Percentiles rank a stretch among this genome's conserved stretches.
phyloP scores from a whole-genome alignment of 495 filamentous ascomycete species.

The Rostrohypoxylon terebratum region DNA sequence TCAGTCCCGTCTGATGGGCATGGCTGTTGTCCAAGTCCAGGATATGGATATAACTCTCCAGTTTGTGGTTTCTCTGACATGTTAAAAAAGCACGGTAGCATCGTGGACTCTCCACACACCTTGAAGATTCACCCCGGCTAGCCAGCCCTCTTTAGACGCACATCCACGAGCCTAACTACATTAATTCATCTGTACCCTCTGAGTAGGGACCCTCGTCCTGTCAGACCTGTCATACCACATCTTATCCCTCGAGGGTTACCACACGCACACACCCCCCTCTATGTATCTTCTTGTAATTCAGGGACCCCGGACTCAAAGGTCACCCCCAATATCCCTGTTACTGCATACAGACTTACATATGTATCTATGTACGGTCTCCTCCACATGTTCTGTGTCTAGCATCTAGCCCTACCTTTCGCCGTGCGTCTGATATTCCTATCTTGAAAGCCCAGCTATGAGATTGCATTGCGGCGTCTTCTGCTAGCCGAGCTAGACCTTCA shows the following conservation, averaged over 20 bases:
- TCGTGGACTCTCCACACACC: constrained; percentile 48
- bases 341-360: constrained; percentile 55
- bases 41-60: constrained; percentile 48
- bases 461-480: constrained; percentile 47
- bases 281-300: constrained; percentile 44
- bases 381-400: constrained; percentile 51
- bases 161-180: constrained; percentile 46
- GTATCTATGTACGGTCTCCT: constrained; percentile 54
- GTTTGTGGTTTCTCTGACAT: constrained; percentile 49
- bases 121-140: constrained; percentile 47
- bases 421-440: constrained; percentile 50
- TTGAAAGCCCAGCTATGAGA: constrained; percentile 49
- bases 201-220: constrained; percentile 48
- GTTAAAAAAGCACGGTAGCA: constrained; percentile 48
- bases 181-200: constrained; percentile 48
- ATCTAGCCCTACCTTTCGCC: constrained; percentile 49
- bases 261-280: constrained; percentile 46
- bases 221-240: constrained; percentile 54
- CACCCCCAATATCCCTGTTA: constrained; percentile 48
- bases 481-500: constrained; percentile 41
- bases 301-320: constrained; percentile 48
- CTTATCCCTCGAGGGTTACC: constrained; percentile 51
- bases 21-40: constrained; percentile 35
- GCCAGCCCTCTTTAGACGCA: constrained; percentile 47
- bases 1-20: constrained; percentile 45